phyloP scores from a whole-genome alignment of 495 filamentous ascomycete species.

The Lepidopterella palustris region DNA sequence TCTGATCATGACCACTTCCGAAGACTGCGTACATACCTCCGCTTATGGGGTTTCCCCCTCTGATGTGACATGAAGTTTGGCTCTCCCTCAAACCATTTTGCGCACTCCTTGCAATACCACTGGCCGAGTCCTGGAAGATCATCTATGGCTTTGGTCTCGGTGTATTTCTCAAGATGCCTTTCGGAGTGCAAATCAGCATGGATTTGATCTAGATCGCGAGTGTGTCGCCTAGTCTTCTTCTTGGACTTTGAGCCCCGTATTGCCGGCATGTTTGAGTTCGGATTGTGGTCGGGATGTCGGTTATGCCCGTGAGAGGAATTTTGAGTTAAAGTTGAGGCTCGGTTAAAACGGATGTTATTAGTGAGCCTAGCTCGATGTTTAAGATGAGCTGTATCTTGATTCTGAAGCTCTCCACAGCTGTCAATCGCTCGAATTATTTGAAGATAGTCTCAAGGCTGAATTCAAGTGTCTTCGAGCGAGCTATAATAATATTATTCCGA shows the following conservation, averaged over 20 bases:
- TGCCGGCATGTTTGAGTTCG: constrained; percentile 33
- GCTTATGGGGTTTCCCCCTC: constrained; percentile 87
- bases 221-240: constrained; percentile 55
- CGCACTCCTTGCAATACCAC: constrained; percentile 87
- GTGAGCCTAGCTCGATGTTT: too few species aligned
- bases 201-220: constrained; percentile 79
- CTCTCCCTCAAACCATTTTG: constrained; percentile 92
- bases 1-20: background rate
- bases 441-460: too few species aligned
- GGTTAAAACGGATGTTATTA: too few species aligned
- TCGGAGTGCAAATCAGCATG: constrained; percentile 67
- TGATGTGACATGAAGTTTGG: constrained; percentile 65
- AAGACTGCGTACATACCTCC: constrained; percentile 52
- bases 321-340: too few species aligned
- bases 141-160: constrained; percentile 70
- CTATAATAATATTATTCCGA: too few species aligned
- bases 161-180: constrained; percentile 70
- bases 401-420: too few species aligned
- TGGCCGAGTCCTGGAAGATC: constrained; percentile 79
- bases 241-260: constrained; percentile 37
- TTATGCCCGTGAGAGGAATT: background rate
- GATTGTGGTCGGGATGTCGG: background rate
- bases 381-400: too few species aligned
- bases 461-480: too few species aligned
- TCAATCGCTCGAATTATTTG: too few species aligned